phyloP scores from a whole-genome alignment of 2,329 filamentous ascomycete genomes.

The Bipolaris gigantea region DNA sequence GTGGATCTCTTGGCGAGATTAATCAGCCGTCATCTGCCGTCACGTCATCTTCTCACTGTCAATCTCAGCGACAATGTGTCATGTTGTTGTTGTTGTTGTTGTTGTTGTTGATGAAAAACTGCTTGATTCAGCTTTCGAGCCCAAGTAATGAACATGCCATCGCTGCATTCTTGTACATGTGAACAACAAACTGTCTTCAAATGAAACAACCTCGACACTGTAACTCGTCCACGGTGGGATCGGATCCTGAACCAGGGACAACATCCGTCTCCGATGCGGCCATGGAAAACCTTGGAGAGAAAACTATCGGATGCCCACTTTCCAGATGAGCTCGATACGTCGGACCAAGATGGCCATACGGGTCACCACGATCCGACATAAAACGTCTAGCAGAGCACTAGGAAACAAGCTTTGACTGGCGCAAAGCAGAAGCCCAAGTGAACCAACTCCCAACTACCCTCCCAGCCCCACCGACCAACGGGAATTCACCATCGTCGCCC shows the following conservation, averaged over 20 bases:
- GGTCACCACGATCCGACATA: slow-evolving; percentile 62
- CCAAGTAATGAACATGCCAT: not conserved
- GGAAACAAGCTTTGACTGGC: slow-evolving; percentile 63
- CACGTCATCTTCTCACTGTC: not conserved
- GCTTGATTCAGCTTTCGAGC: not conserved
- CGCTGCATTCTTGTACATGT: not conserved
- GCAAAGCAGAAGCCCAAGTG: slow-evolving; percentile 59
- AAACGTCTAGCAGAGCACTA: slow-evolving; percentile 62
- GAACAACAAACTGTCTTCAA: not conserved
- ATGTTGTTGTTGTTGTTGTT: not conserved
- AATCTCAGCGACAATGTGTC: not conserved
- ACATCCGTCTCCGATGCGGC: slow-evolving; percentile 46
- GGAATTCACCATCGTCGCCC: slow-evolving; percentile 57
- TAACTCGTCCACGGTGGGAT: slow-evolving; percentile 6
- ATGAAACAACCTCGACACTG: not conserved
- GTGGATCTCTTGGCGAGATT: not conserved
- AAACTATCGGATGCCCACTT: slow-evolving; percentile 59
- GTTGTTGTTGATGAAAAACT: not conserved
- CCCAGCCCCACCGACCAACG: slow-evolving; percentile 41
- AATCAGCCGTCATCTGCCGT: not conserved
- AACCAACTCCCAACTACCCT: slow-evolving; percentile 63
- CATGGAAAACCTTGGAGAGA: slow-evolving; percentile 58
- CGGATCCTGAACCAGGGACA: slow-evolving; percentile 26
- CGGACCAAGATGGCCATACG: slow-evolving; percentile 59
- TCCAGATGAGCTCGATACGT: slow-evolving; percentile 56